Conservation (phyloP, 83 land plant species). For the Larix sibirica region DNA sequence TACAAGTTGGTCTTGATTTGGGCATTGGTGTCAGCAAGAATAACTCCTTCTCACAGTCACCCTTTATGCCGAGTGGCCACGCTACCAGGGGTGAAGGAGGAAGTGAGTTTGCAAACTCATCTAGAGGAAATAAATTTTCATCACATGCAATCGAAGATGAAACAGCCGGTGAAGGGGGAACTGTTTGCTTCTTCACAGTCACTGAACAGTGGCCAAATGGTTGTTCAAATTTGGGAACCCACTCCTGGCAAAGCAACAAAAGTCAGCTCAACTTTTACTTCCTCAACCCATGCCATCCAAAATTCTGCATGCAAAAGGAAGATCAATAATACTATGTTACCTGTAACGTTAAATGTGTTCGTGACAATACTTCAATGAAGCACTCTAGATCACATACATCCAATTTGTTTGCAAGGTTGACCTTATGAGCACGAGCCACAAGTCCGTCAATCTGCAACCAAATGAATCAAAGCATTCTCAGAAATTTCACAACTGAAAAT, state of each 20-base stretch:
- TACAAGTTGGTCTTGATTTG: slow-evolving; percentile 21
- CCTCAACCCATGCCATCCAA: neutral
- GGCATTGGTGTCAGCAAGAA: slow-evolving; percentile 69
- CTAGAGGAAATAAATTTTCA: slow-evolving; percentile 7
- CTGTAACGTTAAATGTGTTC: slow-evolving; percentile 45
- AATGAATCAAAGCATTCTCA: neutral
- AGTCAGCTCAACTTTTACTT: neutral
- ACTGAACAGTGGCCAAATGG: slow-evolving; percentile 18
- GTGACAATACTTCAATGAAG: slow-evolving; percentile 40
- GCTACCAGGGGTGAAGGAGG: slow-evolving; percentile 74
- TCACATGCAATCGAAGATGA: neutral
- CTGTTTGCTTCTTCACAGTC: slow-evolving; percentile 12
- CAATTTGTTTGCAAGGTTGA: slow-evolving; percentile 11
- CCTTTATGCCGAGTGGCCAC: slow-evolving; percentile 42
- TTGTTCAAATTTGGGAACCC: slow-evolving; percentile 52
- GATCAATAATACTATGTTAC: slow-evolving; percentile 18
- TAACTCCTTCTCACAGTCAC: slow-evolving; percentile 41
- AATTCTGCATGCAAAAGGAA: neutral
- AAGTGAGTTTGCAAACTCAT: slow-evolving; percentile 13
- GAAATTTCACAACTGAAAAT: neutral
- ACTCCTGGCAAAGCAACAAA: slow-evolving; percentile 11
- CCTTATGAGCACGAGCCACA: slow-evolving; percentile 43
- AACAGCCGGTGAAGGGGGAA: neutral
- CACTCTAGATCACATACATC: slow-evolving; percentile 42
- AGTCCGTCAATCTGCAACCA: slow-evolving; percentile 67